These are phyloP conservation scores for Solanum sparsipilum DNA, from an alignment of 257 asterid species.

Conservation along the genomic window DNA sequence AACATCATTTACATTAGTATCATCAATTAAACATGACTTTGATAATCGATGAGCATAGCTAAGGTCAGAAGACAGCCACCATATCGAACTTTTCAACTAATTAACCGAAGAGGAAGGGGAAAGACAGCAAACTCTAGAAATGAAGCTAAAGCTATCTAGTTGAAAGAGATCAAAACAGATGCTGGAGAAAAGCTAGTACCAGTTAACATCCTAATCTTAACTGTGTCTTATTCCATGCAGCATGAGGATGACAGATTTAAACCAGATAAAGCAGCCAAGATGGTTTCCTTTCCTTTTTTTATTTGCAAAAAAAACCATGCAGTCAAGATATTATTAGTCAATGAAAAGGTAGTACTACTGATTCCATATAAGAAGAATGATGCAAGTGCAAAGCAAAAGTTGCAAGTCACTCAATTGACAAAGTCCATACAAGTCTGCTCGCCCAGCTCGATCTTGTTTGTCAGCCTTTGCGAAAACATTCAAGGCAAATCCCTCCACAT, in stretches of 20 bases:
- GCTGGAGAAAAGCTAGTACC: not conserved
- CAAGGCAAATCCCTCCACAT: constrained; percentile 86
- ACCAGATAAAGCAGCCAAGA: not conserved
- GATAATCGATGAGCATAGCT: not conserved
- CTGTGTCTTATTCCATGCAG: not conserved
- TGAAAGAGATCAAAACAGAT: not conserved
- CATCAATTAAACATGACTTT: not conserved
- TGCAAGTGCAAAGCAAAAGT: not conserved
- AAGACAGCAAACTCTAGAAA: not conserved
- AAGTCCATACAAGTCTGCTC: constrained; percentile 65
- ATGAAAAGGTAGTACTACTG: not conserved
- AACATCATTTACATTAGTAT: not conserved
- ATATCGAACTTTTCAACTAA: not conserved
- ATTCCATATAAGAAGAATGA: not conserved
- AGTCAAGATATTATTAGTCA: not conserved
- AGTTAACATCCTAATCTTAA: not conserved
- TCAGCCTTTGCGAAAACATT: constrained; percentile 85
- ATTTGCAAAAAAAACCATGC: not conserved
- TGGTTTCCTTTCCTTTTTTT: not conserved
- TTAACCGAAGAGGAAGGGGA: not conserved
- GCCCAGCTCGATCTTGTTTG: constrained; percentile 90
- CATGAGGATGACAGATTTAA: not conserved
- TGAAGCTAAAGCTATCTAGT: not conserved
- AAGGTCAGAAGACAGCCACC: not conserved
- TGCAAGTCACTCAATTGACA: not conserved